Conservation (phyloP, 2,329 filamentous ascomycete genomes). For the Diaporthe vexans region DNA sequence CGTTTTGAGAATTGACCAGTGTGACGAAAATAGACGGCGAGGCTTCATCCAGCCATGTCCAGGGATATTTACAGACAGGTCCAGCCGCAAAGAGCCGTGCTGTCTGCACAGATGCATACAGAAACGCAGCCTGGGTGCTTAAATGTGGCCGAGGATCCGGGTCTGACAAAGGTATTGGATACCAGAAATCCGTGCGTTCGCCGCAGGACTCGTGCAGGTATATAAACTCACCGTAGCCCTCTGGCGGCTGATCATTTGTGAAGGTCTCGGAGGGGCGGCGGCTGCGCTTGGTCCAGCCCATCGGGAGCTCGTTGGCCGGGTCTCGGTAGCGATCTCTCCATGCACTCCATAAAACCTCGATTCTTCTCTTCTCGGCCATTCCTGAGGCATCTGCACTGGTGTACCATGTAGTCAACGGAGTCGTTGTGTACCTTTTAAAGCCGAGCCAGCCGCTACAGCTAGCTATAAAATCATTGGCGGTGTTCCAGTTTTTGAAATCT, state of each 20-base stretch:
- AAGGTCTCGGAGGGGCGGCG: background rate
- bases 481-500: background rate
- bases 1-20: background rate
- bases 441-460: background rate
- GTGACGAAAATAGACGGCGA: background rate
- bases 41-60: background rate
- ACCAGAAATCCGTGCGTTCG: background rate
- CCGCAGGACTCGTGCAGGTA: background rate
- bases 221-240: background rate
- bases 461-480: background rate
- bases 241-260: background rate
- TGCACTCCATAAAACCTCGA: background rate
- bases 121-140: background rate
- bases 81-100: background rate
- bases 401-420: conserved; percentile 17
- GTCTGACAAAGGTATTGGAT: background rate
- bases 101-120: background rate
- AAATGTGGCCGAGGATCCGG: background rate
- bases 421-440: background rate
- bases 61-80: too few relatives aligned
- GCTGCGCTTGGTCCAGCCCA: background rate
- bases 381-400: background rate
- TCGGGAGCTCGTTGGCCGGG: background rate
- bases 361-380: background rate
- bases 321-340: background rate